Base-by-base conservation (phyloP, 2,329 filamentous ascomycete species). In the Alternaria panax region DNA sequence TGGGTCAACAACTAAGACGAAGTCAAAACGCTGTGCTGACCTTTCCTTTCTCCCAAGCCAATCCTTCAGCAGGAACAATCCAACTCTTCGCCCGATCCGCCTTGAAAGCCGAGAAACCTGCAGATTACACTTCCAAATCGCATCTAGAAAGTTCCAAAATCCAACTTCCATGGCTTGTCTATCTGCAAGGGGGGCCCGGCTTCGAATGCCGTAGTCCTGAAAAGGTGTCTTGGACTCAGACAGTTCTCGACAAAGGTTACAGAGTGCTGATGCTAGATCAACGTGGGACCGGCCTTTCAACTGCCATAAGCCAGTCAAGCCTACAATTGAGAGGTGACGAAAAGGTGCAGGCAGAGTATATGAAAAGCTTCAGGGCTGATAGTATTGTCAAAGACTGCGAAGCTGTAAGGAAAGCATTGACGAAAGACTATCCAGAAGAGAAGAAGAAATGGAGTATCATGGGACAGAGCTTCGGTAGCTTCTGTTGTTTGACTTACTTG, bases 381-480 rank as follows among this genome's bases (percentile, higher is more conserved):
- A 95, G 86, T 73, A 96, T 96, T 51, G 93, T 98, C 40, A 88
- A 87, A 46, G 94, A 98, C 72, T 92, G 90, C 64, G 94, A 98
- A 75, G 92, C 93, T 5, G 87, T 98, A 30, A 87, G 94, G 5
- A 86, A 88, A 69, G 89, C 85, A 38, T 82, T 98, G 54, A 95
- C 91, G 0, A 81, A 83, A 5, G 87, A 88, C 51, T 91, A 88
- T 69, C 88, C 90, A 0, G 81, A 85, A 22, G 86, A 90, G 47
- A 88, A 90, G 74, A 86, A 88, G 75, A 88, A 89, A 74, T 97
- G 93, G 94, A 90, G 88, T 58, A 85, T 95, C 28, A 90, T 96
- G 63, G 94, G 94, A 8, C 94, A 97, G 80, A 93, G 90, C 16
- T 98, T 96, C 77, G 94, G 94, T 38, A 94, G 94, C 1, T 97